These are phyloP conservation scores for Lactarius akahatsu DNA, from an alignment of 768 basidiomycete species.

Conservation along the genomic window DNA sequence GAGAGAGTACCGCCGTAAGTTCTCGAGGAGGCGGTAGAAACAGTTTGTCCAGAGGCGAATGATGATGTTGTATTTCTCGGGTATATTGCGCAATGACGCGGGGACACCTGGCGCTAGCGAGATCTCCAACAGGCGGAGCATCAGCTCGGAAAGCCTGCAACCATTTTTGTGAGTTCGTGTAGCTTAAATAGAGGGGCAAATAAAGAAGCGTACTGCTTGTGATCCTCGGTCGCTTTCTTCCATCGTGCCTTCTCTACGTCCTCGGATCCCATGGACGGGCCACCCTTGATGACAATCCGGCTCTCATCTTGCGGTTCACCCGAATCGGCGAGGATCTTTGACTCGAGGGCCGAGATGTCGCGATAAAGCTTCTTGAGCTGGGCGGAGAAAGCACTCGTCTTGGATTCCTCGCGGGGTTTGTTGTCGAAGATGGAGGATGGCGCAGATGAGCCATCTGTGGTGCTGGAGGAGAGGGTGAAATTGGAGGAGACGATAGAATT, in stretches of 20 bases:
- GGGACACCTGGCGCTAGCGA: constrained; percentile 87
- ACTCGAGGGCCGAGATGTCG: constrained; percentile 75
- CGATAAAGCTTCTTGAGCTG: constrained; percentile 85
- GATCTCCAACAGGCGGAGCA: constrained; percentile 84
- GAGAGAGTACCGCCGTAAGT: constrained; percentile 82
- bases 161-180: constrained; percentile 15
- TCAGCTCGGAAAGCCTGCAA: constrained; percentile 82
- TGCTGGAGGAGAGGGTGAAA: constrained; percentile 71
- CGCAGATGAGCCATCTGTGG: constrained; percentile 72
- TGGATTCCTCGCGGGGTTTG: constrained; percentile 44
- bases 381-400: constrained; percentile 65
- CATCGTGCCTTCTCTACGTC: constrained; percentile 77
- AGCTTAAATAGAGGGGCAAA: constrained; percentile 8
- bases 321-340: constrained; percentile 64
- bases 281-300: constrained; percentile 37
- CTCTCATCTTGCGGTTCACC: constrained; percentile 52
- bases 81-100: constrained; percentile 83
- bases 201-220: constrained; percentile 70
- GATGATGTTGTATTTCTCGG: constrained; percentile 94
- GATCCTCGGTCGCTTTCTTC: constrained; percentile 66
- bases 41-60: constrained; percentile 89
- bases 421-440: constrained; percentile 70
- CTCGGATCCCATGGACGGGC: constrained; percentile 41
- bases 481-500: constrained; percentile 63
- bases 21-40: constrained; percentile 88